Base-by-base conservation (phyloP, 176 grass and related monocot genomes). In the Microstegium vimineum region DNA sequence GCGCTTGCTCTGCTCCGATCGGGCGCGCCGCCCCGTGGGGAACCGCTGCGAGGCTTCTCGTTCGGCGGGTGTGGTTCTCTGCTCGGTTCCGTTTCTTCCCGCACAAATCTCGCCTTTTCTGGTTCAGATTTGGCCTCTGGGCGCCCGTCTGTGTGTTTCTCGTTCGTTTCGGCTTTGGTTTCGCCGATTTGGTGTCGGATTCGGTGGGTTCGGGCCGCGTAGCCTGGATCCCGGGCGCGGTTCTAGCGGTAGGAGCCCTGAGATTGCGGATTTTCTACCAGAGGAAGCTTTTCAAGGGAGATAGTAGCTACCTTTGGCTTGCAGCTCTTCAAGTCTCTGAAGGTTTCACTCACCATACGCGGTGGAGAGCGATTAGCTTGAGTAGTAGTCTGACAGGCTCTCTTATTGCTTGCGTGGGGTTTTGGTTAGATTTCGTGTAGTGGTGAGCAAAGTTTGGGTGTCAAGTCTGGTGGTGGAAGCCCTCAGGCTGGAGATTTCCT, bases 281-380 rank as follows among this genome's bases (percentile, higher is more conserved):
- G 77, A 86, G 87, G 83, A 78, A 82, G 88, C 87, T 82, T 82
- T 62, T 40, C 76, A 16, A 42, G 34, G 45, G 77, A 74, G 84
- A 60, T 77, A 59, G 22, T 57, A 81, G 77, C 78, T 90, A 72
- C 66, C 83, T 86, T 76, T 31, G 78, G 83, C n/a, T n/a, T 1
- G 73, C 66, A 73, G 30, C 46, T 79, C 88, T 78, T 79, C 67
- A 16, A 10, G 27, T 25, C 60, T 68, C n/a, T 37, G 66, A 66
- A 60, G 73, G 60, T 73, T 90, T 82, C 76, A 14, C 47, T 82
- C 76, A 14, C 47, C 83, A 30, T 86, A 7, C 41, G 22, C 14
- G 73, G 63, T 22, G 46, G 52, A 30, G 57, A 25, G 61, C 0
- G 69, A 63, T 73, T 73, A 25, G 37, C 63, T 68, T 67, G 13